These are phyloP conservation scores for Fusarium clavum DNA, from an alignment of 2,329 filamentous ascomycete species.

Conservation along the genomic window DNA sequence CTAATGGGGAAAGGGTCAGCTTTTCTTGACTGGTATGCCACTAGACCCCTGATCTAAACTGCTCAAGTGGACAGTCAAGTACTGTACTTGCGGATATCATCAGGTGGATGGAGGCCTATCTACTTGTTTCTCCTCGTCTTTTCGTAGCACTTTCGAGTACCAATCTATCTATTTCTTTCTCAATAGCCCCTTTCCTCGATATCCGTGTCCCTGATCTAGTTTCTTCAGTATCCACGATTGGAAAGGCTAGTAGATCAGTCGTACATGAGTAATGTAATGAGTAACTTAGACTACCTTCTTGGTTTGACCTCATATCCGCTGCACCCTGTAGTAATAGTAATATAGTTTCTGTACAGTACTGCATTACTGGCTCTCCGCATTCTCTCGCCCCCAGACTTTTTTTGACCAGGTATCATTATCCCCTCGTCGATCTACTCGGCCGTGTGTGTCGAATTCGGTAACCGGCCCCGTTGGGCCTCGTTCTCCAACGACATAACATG, in stretches of 20 bases:
- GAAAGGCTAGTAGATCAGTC: background rate
- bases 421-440: constrained; percentile 43
- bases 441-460: constrained; percentile 44
- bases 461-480: constrained; percentile 19
- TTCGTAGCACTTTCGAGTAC: background rate
- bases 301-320: background rate
- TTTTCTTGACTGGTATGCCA: background rate
- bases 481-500: constrained; percentile 9
- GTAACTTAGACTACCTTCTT: background rate
- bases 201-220: background rate
- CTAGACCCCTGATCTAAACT: background rate
- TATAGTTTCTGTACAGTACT: background rate
- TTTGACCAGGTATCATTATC: background rate
- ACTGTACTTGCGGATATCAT: background rate
- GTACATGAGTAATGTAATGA: background rate
- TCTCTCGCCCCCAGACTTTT: constrained; percentile 23
- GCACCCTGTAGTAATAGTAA: background rate
- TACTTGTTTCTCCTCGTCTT: background rate
- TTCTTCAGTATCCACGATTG: background rate
- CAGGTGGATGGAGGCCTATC: background rate
- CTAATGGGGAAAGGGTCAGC: background rate
- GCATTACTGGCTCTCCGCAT: constrained; percentile 17
- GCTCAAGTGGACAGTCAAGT: background rate
- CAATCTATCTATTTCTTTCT: background rate
- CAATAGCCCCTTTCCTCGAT: background rate